Conservation (phyloP, 768 basidiomycete genomes). For the Cytidiella melzeri region DNA sequence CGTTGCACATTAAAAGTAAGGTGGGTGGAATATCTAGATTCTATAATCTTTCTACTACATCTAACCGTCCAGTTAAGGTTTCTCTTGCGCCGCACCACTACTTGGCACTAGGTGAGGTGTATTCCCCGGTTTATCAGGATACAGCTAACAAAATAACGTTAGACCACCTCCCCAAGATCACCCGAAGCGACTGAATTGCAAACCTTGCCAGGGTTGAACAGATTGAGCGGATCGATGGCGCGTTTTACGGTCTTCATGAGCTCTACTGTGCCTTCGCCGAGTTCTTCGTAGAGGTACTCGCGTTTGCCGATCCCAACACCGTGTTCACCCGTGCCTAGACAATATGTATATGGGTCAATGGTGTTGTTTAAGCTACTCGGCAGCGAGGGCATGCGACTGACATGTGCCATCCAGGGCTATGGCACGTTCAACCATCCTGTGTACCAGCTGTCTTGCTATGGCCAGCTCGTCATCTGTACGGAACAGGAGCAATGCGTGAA, state of each 20-base stretch:
- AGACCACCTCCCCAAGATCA: neutral
- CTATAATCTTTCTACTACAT: no score
- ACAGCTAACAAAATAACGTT: constrained; percentile 1
- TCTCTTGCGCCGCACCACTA: neutral
- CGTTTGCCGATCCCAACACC: constrained; percentile 86
- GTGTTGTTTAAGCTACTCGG: no score
- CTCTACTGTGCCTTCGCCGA: constrained; percentile 75
- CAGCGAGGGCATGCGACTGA: no score
- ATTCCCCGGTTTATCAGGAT: constrained; percentile 7
- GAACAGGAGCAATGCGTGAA: constrained; percentile 51
- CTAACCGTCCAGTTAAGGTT: no score
- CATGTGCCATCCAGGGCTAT: constrained; percentile 73
- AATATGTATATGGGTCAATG: neutral
- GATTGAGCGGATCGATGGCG: constrained; percentile 69
- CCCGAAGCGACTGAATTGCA: neutral
- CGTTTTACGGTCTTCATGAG: constrained; percentile 84
- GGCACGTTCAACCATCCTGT: constrained; percentile 67
- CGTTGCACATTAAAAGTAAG: no score
- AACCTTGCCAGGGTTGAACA: constrained; percentile 84
- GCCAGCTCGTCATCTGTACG: constrained; percentile 52
- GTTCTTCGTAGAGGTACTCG: constrained; percentile 75
- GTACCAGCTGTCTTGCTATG: constrained; percentile 51
- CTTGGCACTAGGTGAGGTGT: neutral
- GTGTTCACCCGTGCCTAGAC: constrained; percentile 75
- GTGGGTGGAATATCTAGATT: no score